phyloP scores from a whole-genome alignment of 192 early-diverging fungal genomes.

The Coemansia sp. region DNA sequence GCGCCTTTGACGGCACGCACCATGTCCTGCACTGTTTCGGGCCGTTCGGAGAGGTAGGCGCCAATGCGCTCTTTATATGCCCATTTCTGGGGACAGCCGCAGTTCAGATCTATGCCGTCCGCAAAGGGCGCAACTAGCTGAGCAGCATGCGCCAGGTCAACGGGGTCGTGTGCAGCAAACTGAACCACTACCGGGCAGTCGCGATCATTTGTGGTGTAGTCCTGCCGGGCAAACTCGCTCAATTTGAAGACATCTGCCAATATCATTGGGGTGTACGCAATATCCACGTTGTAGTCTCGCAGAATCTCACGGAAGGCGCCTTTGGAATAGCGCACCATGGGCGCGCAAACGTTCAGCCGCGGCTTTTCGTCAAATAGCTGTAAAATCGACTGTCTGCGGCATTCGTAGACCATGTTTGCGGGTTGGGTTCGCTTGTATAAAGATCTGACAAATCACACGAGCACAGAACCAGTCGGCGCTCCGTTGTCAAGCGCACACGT shows the following conservation, averaged over 20 bases:
- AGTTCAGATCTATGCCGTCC: slow-evolving; percentile 76
- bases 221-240: slow-evolving; percentile 76
- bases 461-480: too few species aligned
- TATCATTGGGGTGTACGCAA: slow-evolving; percentile 96
- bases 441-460: too few species aligned
- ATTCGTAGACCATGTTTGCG: slow-evolving; percentile 22
- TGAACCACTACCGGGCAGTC: slow-evolving; percentile 91
- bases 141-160: slow-evolving; percentile 80
- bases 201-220: slow-evolving; percentile 74
- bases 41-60: slow-evolving; percentile 77
- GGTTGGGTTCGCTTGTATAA: background rate
- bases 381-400: slow-evolving; percentile 41
- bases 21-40: slow-evolving; percentile 91
- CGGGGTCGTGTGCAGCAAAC: slow-evolving; percentile 81
- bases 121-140: slow-evolving; percentile 76
- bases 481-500: too few species aligned
- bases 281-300: slow-evolving; percentile 77
- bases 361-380: slow-evolving; percentile 56
- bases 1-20: slow-evolving; percentile 68
- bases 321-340: slow-evolving; percentile 97
- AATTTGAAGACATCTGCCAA: slow-evolving; percentile 86
- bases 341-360: slow-evolving; percentile 81
- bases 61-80: slow-evolving; percentile 88
- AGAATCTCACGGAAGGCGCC: slow-evolving; percentile 86
- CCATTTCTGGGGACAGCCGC: slow-evolving; percentile 97